Evolutionary conservation across 352 stramenopile species (phyloP).

Genomic region (Phytophthora ramorum): DNA sequence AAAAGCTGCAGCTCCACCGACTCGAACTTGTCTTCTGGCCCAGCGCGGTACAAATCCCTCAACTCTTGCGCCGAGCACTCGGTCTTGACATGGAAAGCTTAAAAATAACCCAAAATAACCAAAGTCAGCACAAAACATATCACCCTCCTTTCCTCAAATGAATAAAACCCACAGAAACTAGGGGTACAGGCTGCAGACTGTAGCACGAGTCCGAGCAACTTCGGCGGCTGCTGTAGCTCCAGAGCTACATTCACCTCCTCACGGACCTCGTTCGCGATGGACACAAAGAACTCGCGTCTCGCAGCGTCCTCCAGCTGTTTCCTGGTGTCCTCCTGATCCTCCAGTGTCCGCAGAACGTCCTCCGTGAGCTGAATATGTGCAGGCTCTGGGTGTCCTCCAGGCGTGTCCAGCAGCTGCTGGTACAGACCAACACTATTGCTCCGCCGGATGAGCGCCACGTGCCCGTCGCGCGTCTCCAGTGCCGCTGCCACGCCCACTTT

Average conservation of each 20-base stretch:
- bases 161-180: constrained; percentile 67
- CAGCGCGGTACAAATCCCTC: constrained; percentile 46
- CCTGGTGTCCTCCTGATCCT: constrained; percentile 17
- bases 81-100: constrained; percentile 73
- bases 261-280: constrained; percentile 75
- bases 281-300: constrained; percentile 66
- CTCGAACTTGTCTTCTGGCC: constrained; percentile 64
- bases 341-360: constrained; percentile 33
- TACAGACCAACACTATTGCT: constrained; percentile 76
- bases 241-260: constrained; percentile 79
- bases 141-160: not conserved
- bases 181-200: constrained; percentile 76
- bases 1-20: constrained; percentile 64
- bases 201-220: constrained; percentile 75
- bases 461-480: constrained; percentile 66
- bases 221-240: constrained; percentile 46
- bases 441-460: constrained; percentile 73
- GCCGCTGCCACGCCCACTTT: constrained; percentile 83
- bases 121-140: constrained; percentile 3
- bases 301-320: constrained; percentile 38
- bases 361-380: constrained; percentile 43
- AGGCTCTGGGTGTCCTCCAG: constrained; percentile 81
- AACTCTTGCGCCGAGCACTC: constrained; percentile 44
- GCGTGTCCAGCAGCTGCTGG: constrained; percentile 76
- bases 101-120: not conserved